Base-by-base conservation (phyloP, 2,329 filamentous ascomycete genomes). In the Teratosphaeria gauchensis region DNA sequence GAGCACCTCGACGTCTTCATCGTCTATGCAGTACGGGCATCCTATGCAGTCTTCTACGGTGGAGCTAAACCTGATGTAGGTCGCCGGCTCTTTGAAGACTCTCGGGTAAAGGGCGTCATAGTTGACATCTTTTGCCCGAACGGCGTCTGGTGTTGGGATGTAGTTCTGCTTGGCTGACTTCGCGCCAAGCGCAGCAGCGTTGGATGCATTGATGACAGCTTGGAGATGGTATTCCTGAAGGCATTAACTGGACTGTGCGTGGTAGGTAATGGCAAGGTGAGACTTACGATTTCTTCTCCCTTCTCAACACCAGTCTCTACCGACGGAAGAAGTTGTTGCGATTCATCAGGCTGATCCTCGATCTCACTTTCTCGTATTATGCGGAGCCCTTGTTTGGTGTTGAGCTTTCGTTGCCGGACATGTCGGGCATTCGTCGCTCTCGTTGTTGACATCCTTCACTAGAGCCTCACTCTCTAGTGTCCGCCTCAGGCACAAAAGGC, bases 251-350 rank as follows among this genome's bases (percentile, higher is more conserved):
- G n/a, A 8, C 6, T 21, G 16, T 48, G 42, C 42, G 19, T 48
- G 42, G 42, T 48, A 48, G n/a, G 19, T 24, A n/a, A 11, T 55
- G 42, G 16, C 38, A 42, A 46, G 58, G 57, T 32, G 59, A 24
- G 55, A 89, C 91, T 85, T 77, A 96, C 94, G 79, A 92, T 92
- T 84, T 97, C 92, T 78, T 99, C 94, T 65, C 86, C 89, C 74
- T 95, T 92, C 77, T 99, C 94, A 69, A 99, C 94, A 76, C 94
- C 94, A 66, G 92, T 96, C 73, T 94, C 91, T 73, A 96, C 90
- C 71, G 87, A 90, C 77, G 81, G 85, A 79, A 84, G 89, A 73
- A 88, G 87, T 67, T 88, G 88, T 73, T 92, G 86, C 69, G 89
- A 84, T 65, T 86, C 84, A 77, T 95, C 90, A 76, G 91, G 84